Conservation (phyloP, 306 rosid species). For the Morella rubra region DNA sequence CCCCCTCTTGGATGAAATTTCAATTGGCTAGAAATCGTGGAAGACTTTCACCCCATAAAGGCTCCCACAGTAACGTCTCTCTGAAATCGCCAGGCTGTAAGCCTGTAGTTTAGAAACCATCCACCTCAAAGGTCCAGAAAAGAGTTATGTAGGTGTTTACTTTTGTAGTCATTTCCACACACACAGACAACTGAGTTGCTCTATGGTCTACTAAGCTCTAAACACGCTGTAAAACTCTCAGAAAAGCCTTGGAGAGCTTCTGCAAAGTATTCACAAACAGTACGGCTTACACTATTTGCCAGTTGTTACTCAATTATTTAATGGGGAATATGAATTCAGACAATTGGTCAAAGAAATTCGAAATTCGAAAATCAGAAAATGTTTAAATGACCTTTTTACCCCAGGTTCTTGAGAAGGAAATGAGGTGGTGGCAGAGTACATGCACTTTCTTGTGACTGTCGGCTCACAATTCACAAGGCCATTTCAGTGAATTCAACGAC, state of each 20-base stretch:
- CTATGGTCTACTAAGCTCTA: too few species aligned
- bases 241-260: too few species aligned
- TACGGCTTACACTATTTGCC: too few species aligned
- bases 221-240: too few species aligned
- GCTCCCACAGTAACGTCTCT: conserved; percentile 6
- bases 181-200: too few species aligned
- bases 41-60: background rate
- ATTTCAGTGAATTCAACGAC: conserved; percentile 30
- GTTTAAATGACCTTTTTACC: background rate
- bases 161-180: background rate
- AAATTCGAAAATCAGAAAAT: too few species aligned
- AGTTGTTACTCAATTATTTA: too few species aligned
- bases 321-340: too few species aligned
- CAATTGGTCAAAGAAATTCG: too few species aligned
- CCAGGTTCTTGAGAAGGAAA: background rate
- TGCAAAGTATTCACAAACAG: too few species aligned
- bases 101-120: background rate
- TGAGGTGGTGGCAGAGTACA: background rate
- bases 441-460: background rate
- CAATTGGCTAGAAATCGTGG: too few species aligned
- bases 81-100: conserved; percentile 33
- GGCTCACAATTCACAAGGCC: conserved; percentile 20
- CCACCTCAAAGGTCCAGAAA: background rate
- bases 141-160: background rate
- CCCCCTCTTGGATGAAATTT: background rate